Evolutionary conservation across 192 early-diverging fungal species (phyloP).

Genomic region (Lobulomyces angularis): DNA sequence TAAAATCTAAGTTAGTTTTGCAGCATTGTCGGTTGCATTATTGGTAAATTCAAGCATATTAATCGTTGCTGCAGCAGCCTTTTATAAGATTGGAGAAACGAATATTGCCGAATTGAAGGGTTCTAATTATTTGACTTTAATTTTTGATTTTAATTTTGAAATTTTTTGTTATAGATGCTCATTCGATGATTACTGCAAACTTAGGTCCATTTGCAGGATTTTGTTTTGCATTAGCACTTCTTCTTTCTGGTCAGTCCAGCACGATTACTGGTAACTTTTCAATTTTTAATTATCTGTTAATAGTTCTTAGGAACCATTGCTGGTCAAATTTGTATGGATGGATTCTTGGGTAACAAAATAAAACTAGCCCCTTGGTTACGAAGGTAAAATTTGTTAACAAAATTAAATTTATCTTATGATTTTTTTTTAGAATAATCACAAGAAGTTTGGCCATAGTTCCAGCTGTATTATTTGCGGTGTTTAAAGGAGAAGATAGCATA

Average conservation of each 20-base stretch:
- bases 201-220: constrained; percentile 51
- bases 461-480: constrained; percentile 50
- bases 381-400: no score
- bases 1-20: no score
- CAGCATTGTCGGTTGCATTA: no score
- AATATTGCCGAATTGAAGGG: constrained; percentile 50
- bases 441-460: constrained; percentile 60
- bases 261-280: constrained; percentile 71
- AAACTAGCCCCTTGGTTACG: no score
- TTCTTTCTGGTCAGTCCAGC: constrained; percentile 63
- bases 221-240: constrained; percentile 62
- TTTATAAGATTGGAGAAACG: constrained; percentile 34
- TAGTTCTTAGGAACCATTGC: no score
- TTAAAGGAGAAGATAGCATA: constrained; percentile 49
- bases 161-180: no score
- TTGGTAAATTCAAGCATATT: constrained; percentile 45
- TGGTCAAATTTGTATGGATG: constrained; percentile 73
- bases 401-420: no score
- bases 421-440: constrained; percentile 58
- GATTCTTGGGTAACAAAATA: no score
- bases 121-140: no score
- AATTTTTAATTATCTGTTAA: no score
- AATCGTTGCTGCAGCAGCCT: constrained; percentile 63
- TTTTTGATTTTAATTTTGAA: no score
- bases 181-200: constrained; percentile 37